Evolutionary conservation across 306 rosid species (phyloP), one percentile per base, ranked within the genome.

Genomic region (Amphicarpaea edgeworthii): DNA sequence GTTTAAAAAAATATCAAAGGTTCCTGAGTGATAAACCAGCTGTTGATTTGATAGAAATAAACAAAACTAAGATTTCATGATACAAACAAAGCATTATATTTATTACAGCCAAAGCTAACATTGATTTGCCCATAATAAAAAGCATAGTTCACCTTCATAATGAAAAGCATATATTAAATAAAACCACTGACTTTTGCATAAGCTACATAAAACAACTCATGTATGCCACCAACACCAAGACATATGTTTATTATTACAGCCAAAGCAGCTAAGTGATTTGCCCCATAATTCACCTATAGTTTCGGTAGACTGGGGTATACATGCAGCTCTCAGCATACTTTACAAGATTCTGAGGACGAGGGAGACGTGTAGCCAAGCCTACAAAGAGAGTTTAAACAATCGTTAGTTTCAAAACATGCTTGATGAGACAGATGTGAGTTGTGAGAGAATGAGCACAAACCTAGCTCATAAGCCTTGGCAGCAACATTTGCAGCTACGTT

Each of bases 401-500:
- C 17, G 26, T 20, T 60, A n/a, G 16, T 20, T n/a, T 11, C 45
- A 8, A 28, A 28, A 28, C 32, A 28, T 28, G 32, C 32, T 5
- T 28, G 43, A 70, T 19, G 60, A 40, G 23, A 28, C 32, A 28
- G 32, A 28, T 28, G n/a, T n/a, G n/a, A 28, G 32, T 2, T 28
- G 32, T 40, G 54, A 12, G 47, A 53, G n/a, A 61, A 75, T 9
- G 45, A 42, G 26, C 20, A 53, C 86, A 79, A n/a, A 89, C 96
- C 96, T 38, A 92, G 90, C 75, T 92, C 97, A 70, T 89, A 92
- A 26, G 96, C 96, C 83, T 88, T 92, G n/a, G 96, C 93, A 71
- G 96, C 94, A 57, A 92, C 97, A 15, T 64, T 82, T 37, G 93
- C 97, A 64, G 97, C 97, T 41, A 92, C 88, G 3, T 82, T 26